phyloP scores from a whole-genome alignment of 495 filamentous ascomycete genomes.

The Amniculicola lignicola region DNA sequence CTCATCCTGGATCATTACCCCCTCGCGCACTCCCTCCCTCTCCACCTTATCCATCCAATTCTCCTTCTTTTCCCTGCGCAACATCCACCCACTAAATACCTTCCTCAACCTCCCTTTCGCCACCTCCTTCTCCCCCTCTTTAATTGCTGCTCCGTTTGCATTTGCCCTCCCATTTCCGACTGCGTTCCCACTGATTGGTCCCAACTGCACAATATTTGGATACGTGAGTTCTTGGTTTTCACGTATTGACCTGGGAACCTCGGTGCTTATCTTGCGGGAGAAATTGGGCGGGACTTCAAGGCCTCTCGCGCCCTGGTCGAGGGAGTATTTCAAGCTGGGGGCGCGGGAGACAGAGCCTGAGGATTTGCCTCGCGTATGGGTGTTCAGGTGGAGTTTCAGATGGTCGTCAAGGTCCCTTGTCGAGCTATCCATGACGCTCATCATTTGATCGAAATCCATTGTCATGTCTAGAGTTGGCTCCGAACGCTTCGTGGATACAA shows the following conservation, averaged over 20 bases:
- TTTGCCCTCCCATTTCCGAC: no score
- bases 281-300: constrained; percentile 21
- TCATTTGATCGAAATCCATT: constrained; percentile 29
- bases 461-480: neutral
- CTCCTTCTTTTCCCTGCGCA: constrained; percentile 30
- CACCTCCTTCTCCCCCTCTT: constrained; percentile 3
- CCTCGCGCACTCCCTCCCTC: constrained; percentile 27
- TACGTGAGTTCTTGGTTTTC: neutral
- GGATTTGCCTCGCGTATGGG: neutral
- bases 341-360: constrained; percentile 3
- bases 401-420: constrained; percentile 10
- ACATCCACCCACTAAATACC: constrained; percentile 36
- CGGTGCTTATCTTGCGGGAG: constrained; percentile 34
- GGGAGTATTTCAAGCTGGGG: constrained; percentile 19
- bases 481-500: no score
- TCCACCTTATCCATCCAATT: constrained; percentile 37
- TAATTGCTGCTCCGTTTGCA: neutral
- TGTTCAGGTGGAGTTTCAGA: constrained; percentile 2
- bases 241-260: constrained; percentile 7
- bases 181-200: no score
- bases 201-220: constrained; percentile 15
- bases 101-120: constrained; percentile 22
- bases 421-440: constrained; percentile 21
- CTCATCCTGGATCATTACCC: constrained; percentile 36
- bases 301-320: constrained; percentile 7